Evolutionary conservation across 345 rosid genomes (phyloP).

Genomic region (Melaleuca quinquenervia): DNA sequence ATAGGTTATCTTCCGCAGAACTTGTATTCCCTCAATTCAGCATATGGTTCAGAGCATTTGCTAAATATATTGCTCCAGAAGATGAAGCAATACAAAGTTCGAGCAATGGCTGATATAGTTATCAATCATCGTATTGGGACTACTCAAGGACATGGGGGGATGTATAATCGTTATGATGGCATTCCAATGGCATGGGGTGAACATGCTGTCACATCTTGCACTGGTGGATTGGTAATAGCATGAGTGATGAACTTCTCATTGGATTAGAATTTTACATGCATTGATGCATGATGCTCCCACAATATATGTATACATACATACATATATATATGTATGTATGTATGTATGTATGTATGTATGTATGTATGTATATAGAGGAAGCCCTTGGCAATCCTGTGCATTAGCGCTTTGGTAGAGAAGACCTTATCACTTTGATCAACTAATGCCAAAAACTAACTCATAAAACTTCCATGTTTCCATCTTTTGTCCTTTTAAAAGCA

Average conservation of each 20-base stretch:
- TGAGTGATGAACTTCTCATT: neutral
- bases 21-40: conserved; percentile 66
- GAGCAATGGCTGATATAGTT: conserved; percentile 94
- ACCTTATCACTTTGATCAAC: neutral
- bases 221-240: conserved; percentile 67
- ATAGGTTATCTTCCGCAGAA: conserved; percentile 90
- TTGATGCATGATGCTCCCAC: neutral
- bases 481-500: neutral
- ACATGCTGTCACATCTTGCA: conserved; percentile 79
- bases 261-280: neutral
- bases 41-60: conserved; percentile 70
- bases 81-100: conserved; percentile 64
- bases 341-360: no score
- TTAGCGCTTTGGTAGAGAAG: neutral
- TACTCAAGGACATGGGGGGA: conserved; percentile 69
- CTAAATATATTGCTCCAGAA: conserved; percentile 56
- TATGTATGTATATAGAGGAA: neutral
- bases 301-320: no score
- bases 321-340: no score
- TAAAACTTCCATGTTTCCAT: neutral
- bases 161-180: conserved; percentile 87
- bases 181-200: conserved; percentile 74
- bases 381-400: neutral
- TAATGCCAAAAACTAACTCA: neutral
- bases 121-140: conserved; percentile 94